A percentile compares a stretch with the other conserved stretches of the same genome.
These are phyloP conservation scores for Schizophyllum amplum DNA, from an alignment of 1,284 basidiomycete genomes.

Conservation along the genomic window DNA sequence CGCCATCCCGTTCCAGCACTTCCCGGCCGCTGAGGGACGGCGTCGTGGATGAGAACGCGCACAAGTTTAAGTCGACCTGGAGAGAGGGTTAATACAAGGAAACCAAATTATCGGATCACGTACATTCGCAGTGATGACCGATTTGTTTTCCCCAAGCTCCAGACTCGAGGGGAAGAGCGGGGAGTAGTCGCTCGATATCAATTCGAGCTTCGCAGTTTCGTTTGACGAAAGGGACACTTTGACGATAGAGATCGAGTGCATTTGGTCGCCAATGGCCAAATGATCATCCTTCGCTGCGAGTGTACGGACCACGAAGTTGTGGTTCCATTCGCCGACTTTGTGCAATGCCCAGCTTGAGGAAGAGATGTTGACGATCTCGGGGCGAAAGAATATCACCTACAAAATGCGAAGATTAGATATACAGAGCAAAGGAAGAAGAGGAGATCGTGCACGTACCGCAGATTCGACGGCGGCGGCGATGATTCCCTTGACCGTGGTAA, in stretches of 20 bases:
- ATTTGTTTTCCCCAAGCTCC: not conserved
- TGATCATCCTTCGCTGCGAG: constrained; percentile 43
- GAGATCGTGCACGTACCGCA: constrained; percentile 40
- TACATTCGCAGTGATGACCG: not conserved
- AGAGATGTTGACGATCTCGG: constrained; percentile 22
- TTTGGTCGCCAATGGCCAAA: constrained; percentile 69
- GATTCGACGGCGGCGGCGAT: constrained; percentile 70
- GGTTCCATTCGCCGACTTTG: constrained; percentile 58
- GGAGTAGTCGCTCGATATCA: not conserved
- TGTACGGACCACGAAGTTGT: constrained; percentile 73
- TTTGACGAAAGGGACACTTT: constrained; percentile 24
- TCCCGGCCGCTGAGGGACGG: constrained; percentile 7
- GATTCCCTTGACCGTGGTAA: constrained; percentile 31
- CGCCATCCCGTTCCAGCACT: constrained; percentile 52
- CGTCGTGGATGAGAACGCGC: not conserved
- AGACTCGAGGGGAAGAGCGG: not conserved
- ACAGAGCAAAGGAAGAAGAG: not conserved
- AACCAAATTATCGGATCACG: constrained; percentile 7
- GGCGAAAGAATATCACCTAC: constrained; percentile 39
- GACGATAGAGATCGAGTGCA: constrained; percentile 75
- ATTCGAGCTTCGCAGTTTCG: constrained; percentile 7
- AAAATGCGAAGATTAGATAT: not conserved
- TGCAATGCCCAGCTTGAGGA: constrained; percentile 30
- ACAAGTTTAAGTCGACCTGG: not conserved
- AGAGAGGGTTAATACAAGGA: not conserved